Base-by-base conservation (phyloP, 805 yeast genomes). In the Lipomyces orientalis region DNA sequence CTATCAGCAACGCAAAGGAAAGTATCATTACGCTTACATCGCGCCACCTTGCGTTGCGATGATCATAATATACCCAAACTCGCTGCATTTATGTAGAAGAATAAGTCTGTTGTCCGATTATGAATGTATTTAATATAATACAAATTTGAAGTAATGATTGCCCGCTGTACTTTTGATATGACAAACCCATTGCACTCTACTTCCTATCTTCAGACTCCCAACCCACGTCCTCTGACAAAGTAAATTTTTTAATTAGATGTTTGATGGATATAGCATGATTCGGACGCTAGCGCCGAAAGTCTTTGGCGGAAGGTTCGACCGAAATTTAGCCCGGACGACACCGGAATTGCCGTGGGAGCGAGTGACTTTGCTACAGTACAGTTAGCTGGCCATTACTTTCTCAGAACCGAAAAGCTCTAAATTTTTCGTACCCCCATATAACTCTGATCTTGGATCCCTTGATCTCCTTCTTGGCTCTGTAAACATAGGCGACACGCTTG, bases 201-300 rank as follows among this genome's bases (percentile, higher is more conserved):
- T 12, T 49, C 16, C 37, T 29, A 19, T 51, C 61, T 22, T 19
- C 35, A 51, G 12, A 29, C 34, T n/a, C 31, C 16, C 58, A 56
- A 12, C 52, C 62, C 31, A 52, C 25, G 12, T 25, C 34, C 51
- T 31, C n/a, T 22, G 14, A 29, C 22, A 49, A 10, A 31, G 4
- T n/a, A 22, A 4, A 52, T 9, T 10, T 10, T 22, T 37, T 55
- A 43, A 56, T 90, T 94, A 94, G 91, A 94, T 95, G 97, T 90
- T 93, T 77, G 98, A 94, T 87, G 99, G 99, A 91, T 94, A 94
- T 85, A 94, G 93, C 97, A 95, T 93, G 88, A 95, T 89, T 89
- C 99, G 91, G 83, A 95, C 98, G 76, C 97, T 90, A 82, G 99
- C 98, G 87, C 99, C 99, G 84, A 95, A 94, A 79, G 98, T 93